Base-by-base conservation (phyloP, 495 filamentous ascomycete species). In the Chaetomium cochliodes region DNA sequence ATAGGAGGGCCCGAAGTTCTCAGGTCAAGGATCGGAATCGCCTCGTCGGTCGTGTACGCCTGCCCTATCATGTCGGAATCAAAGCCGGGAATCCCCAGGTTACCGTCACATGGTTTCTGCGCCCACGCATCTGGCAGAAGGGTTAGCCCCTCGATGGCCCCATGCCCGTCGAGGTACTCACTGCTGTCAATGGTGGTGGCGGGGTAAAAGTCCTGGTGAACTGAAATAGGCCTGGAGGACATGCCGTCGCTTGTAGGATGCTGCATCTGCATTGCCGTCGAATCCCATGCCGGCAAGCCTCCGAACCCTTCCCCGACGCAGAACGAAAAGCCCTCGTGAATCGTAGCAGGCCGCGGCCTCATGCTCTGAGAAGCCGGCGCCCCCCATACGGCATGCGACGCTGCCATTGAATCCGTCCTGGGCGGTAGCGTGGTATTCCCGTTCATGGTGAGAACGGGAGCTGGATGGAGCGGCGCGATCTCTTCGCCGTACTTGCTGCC, bases 291-390 rank as follows among this genome's bases (percentile, higher is more conserved):
- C 33, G 83, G 75, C 58, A 84, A 65, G 0, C 78, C 72, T 28
- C 77, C 74, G 50, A 78, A 85, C 20, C 80, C 78, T 46, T 81
- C 82, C 25, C 79, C 76, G 58, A 85, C 75, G 66, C 82, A 84
- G 63, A 82, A 86, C 47, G 81, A 80, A 68, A 86, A 87, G 46
- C 79, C 81, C 72, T 86, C 84, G 60, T 85, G 82, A 63, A 86
- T 85, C 47, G 83, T 85, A 44, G 82, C 81, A 44, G 84, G 81
- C 30, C 83, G 75, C 37, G 82, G 80, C 52, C 77, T 76, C 62
- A 78, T 66, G 67, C 73, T 70, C 57, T 82, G 78, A 26, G 78
- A 70, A 18, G 76, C 70, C 20, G 78, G 76, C 53, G 77, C 77
- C n/a, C 77, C 76, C 80, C 80, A 82, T 30, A 78, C 68, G 25